phyloP scores from a whole-genome alignment of 352 stramenopile genomes.

The Phytopythium chamaehyphon region DNA sequence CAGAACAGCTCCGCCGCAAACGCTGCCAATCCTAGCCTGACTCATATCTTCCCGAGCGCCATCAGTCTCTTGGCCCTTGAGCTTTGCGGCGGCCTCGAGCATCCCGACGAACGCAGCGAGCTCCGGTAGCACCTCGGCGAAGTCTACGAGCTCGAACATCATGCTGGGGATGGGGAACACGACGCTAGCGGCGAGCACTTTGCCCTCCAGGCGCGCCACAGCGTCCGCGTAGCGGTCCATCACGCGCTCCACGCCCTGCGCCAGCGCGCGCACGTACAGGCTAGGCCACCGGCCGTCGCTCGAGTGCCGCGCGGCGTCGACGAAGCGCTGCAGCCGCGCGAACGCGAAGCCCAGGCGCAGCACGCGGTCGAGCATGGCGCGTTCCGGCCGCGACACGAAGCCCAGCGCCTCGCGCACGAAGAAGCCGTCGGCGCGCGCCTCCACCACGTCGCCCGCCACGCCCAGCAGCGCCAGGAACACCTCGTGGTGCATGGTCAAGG shows the following conservation, averaged over 20 bases:
- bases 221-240: slow-evolving; percentile 50
- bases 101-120: slow-evolving; percentile 45
- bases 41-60: neutral
- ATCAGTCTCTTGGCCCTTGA: neutral
- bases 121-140: slow-evolving; percentile 51
- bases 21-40: neutral
- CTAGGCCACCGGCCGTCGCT: slow-evolving; percentile 20
- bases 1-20: slow-evolving; percentile 27
- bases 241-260: slow-evolving; percentile 45
- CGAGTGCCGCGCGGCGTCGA: slow-evolving; percentile 7
- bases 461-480: slow-evolving; percentile 73
- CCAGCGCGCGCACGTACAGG: slow-evolving; percentile 54
- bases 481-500: slow-evolving; percentile 83
- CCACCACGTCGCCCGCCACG: slow-evolving; percentile 56
- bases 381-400: slow-evolving; percentile 51
- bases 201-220: slow-evolving; percentile 51
- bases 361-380: slow-evolving; percentile 47
- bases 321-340: slow-evolving; percentile 47
- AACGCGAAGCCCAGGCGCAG: slow-evolving; percentile 51
- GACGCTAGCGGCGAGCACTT: slow-evolving; percentile 29
- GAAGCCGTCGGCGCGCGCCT: slow-evolving; percentile 50
- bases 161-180: slow-evolving; percentile 63
- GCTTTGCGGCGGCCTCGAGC: slow-evolving; percentile 12
- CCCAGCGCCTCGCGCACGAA: slow-evolving; percentile 36
- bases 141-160: slow-evolving; percentile 67